Percentiles rank a stretch among this genome's conserved stretches.
Conservation (phyloP, 2,329 filamentous ascomycete genomes). For the Aspergillus texensis region DNA sequence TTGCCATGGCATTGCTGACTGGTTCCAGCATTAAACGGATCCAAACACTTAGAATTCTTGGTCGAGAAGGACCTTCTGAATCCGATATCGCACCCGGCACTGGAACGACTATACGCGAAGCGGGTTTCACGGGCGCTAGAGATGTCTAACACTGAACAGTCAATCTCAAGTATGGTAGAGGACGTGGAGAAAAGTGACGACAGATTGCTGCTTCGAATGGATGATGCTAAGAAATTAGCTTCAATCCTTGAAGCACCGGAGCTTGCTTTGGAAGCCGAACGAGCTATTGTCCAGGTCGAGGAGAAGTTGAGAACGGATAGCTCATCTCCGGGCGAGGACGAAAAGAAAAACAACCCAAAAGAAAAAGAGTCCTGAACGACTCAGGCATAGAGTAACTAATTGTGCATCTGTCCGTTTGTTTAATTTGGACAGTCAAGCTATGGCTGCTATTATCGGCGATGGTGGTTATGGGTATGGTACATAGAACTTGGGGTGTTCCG, state of each 20-base stretch:
- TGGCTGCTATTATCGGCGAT: neutral
- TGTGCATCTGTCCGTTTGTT: neutral
- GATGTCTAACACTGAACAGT: constrained; percentile 30
- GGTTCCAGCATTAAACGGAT: constrained; percentile 70
- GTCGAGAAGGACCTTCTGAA: constrained; percentile 71
- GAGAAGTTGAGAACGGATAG: constrained; percentile 36
- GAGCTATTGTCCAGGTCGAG: constrained; percentile 73
- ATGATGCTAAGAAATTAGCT: constrained; percentile 61
- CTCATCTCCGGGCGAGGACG: constrained; percentile 20
- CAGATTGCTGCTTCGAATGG: constrained; percentile 46
- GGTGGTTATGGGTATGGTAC: neutral
- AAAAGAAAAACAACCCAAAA: constrained; percentile 11
- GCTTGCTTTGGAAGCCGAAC: constrained; percentile 71
- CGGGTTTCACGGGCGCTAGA: constrained; percentile 38
- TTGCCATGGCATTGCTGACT: constrained; percentile 22
- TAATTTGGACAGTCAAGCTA: neutral
- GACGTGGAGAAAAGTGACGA: constrained; percentile 47
- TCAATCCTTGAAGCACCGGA: constrained; percentile 68
- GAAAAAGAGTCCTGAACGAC: constrained; percentile 28
- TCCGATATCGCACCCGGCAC: constrained; percentile 64
- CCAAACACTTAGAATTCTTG: constrained; percentile 81
- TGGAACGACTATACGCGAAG: constrained; percentile 73
- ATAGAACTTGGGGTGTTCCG: neutral
- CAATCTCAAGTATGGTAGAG: constrained; percentile 34
- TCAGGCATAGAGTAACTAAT: neutral